Conservation (phyloP, 2,329 filamentous ascomycete genomes). For the Colletotrichum sidae region DNA sequence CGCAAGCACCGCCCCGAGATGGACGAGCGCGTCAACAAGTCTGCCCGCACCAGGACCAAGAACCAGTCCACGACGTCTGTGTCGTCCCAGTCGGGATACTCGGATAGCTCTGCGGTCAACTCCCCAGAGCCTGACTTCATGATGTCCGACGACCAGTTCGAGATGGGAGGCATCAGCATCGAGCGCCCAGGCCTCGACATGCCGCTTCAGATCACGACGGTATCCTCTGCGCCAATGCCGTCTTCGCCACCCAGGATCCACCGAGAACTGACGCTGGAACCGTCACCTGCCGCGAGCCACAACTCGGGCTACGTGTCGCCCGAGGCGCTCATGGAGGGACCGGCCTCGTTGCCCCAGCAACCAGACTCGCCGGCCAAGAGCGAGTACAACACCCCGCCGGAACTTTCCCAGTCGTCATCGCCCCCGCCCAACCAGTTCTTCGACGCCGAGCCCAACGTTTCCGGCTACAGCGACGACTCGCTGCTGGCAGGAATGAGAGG, state of each 20-base stretch:
- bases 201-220: conserved; percentile 46
- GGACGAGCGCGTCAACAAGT: conserved; percentile 68
- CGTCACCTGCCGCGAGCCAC: conserved; percentile 56
- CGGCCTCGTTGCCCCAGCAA: conserved; percentile 46
- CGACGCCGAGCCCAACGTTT: conserved; percentile 55
- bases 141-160: conserved; percentile 48
- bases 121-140: conserved; percentile 64
- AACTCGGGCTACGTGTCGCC: conserved; percentile 61
- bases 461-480: conserved; percentile 44
- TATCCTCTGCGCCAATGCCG: conserved; percentile 60
- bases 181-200: conserved; percentile 37
- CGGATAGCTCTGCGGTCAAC: conserved; percentile 65
- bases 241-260: conserved; percentile 44
- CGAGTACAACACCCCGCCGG: conserved; percentile 68
- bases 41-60: conserved; percentile 65
- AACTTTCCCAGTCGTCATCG: conserved; percentile 71
- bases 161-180: conserved; percentile 54
- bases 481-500: conserved; percentile 43
- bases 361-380: conserved; percentile 64
- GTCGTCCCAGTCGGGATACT: conserved; percentile 67
- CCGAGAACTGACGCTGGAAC: conserved; percentile 47
- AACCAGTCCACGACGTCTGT: conserved; percentile 62
- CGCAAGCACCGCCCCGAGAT: conserved; percentile 71
- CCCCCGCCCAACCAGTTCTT: conserved; percentile 63
- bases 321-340: conserved; percentile 54